Base-by-base conservation (phyloP, 1,284 basidiomycete genomes). In the Trametes polyzona region DNA sequence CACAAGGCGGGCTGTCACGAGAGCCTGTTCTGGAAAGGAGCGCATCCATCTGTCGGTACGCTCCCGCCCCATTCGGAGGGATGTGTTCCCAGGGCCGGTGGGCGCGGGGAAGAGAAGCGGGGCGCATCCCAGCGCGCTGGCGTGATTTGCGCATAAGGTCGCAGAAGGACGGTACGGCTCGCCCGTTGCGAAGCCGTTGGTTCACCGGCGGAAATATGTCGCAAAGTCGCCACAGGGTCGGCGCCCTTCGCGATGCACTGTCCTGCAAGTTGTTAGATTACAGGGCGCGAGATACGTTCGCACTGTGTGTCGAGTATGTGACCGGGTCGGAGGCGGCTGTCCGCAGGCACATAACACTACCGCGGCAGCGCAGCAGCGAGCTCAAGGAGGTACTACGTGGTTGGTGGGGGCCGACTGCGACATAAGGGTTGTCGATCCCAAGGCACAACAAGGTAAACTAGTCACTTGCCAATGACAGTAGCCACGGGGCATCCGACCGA, bases 191-290 rank as follows among this genome's bases (percentile, higher is more conserved):
- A 4, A 11, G 33, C 9, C 11, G 40, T 42, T 52, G 33, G 26
- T 47, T 33, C 29, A 47, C 52, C 52, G 52, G 52, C 44, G 52
- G 52, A 47, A 47, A 41, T 54, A 41, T 9, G 35, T 33, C 19
- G 26, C 5, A 4, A 30, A 6, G 14, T 39, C n/a, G n/a, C n/a
- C n/a, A 19, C 29, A 33, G 52, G 21, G 29, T 30, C 23, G 21
- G 32, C 23, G 14, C 29, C 16, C 11, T 19, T 23, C 17, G 29
- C 23, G n/a, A 27, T 11, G 21, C 9, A n/a, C 27, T 27, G 43
- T n/a, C n/a, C n/a, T n/a, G n/a, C n/a, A n/a, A n/a, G n/a, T n/a
- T n/a, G n/a, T n/a, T n/a, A n/a, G n/a, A n/a, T n/a, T 21, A 36
- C 40, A 16, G 32, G 36, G 2, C 10, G 21, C 11, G n/a, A 19